Evolutionary conservation across 805 yeast species (phyloP), one percentile per base, ranked within the genome.

Genomic region (Ogataea nonfermentans): DNA sequence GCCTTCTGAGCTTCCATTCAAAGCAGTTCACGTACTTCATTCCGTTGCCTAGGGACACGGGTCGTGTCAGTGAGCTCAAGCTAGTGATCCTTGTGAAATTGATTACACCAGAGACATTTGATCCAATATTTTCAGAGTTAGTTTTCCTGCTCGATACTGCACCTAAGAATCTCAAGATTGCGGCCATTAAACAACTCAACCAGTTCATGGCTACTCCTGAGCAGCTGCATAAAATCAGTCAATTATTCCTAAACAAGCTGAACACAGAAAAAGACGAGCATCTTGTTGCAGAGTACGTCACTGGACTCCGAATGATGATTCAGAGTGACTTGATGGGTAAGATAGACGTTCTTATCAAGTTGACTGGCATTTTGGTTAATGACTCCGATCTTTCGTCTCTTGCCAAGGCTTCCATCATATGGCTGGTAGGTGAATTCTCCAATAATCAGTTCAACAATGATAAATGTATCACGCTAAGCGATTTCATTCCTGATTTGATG

Each of bases 381-480:
- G 49, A 38, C 12, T 13, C 26, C 13, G 39, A 35, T 10, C 43
- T 52, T 16, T 44, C 53, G 8, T 35, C 56, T 13, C 43, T 51
- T 12, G 95, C 98, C 0, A 77, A 80, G 48, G 88, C 95, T 1
- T 84, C 91, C 32, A 80, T 90, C 9, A 71, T 91, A 6, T 93
- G 98, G 98, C 70, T 91, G 8, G 74, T 91, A 37, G 96, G 98
- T 4, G 97, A 93, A 55, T 82, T 81, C 56, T 70, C 81, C 0
- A 55, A 44, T 28, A 28, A 26, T 25, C 40, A 35, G 9, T 45
- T 41, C 24, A 20, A 36, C 6, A 47, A 44, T 16, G 25, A 14
- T 42, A 57, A 48, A 36, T 17, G 46, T 41, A 24, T 44, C 6
- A 29, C 41, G 1, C 26, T 49, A 23, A 66, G 65, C 27, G 47